Conservation (phyloP, 805 yeast species). For the Torulaspora quercuum region DNA sequence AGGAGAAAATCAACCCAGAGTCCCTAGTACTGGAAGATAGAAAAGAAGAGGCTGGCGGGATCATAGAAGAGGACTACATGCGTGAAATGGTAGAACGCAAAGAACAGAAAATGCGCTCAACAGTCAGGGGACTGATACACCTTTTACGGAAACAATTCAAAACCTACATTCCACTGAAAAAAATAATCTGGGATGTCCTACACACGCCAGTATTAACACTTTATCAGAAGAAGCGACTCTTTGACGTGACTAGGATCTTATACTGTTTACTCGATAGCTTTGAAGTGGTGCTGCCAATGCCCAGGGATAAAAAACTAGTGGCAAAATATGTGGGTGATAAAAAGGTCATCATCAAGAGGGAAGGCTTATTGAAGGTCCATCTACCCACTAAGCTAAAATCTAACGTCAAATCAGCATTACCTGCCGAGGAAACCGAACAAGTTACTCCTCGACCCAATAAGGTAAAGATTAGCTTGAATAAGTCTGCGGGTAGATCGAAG, state of each 20-base stretch:
- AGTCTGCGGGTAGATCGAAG: constrained; percentile 10
- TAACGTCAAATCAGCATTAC: constrained; percentile 6
- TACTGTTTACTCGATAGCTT: constrained; percentile 59
- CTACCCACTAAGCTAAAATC: constrained; percentile 24
- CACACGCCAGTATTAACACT: constrained; percentile 60
- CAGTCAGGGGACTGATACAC: constrained; percentile 26
- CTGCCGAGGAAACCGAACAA: constrained; percentile 3
- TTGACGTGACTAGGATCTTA: constrained; percentile 62
- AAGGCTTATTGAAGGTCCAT: constrained; percentile 38
- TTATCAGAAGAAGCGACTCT: constrained; percentile 56
- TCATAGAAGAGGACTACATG: constrained; percentile 21
- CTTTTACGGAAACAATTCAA: constrained; percentile 29
- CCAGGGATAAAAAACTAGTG: constrained; percentile 63
- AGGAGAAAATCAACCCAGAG: constrained; percentile 27
- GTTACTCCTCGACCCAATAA: constrained; percentile 9
- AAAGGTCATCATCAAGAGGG: constrained; percentile 56
- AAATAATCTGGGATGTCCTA: constrained; percentile 64
- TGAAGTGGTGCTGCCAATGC: constrained; percentile 60
- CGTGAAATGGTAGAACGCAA: constrained; percentile 23
- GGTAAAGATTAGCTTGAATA: constrained; percentile 11
- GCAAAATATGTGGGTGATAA: constrained; percentile 55
- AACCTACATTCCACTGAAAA: constrained; percentile 52
- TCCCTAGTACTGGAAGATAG: constrained; percentile 14
- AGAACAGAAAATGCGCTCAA: constrained; percentile 29
- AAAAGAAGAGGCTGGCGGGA: constrained; percentile 25